Conservation (phyloP, 176 grass and related monocot species). For the Pontederia paniculata region DNA sequence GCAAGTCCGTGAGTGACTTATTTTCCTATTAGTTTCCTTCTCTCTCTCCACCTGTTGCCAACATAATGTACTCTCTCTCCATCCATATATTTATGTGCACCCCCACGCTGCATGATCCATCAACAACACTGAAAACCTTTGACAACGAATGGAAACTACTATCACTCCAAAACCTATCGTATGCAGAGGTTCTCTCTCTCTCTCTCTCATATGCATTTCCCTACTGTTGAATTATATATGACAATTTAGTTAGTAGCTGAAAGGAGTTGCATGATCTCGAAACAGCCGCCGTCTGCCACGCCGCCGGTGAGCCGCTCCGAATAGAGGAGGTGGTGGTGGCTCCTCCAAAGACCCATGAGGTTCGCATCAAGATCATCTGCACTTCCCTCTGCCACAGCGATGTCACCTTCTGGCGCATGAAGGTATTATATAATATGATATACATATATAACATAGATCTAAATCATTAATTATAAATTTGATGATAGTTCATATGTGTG, state of each 20-base stretch:
- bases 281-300: conserved; percentile 75
- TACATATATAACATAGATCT: too few relatives aligned
- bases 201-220: neutral
- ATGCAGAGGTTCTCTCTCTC: conserved; percentile 38
- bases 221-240: neutral
- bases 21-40: too few relatives aligned
- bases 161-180: conserved; percentile 37
- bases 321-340: conserved; percentile 78
- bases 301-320: conserved; percentile 42
- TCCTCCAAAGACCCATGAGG: conserved; percentile 49
- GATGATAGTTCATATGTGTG: too few relatives aligned
- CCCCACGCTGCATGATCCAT: too few relatives aligned
- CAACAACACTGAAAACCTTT: too few relatives aligned
- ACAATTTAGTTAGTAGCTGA: neutral
- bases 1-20: too few relatives aligned
- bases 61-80: too few relatives aligned
- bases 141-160: conserved; percentile 12
- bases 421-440: too few relatives aligned
- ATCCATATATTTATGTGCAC: too few relatives aligned
- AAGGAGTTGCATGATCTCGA: neutral
- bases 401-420: conserved; percentile 75
- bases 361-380: conserved; percentile 62
- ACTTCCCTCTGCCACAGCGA: conserved; percentile 85
- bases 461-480: too few relatives aligned
- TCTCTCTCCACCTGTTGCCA: too few relatives aligned